These are phyloP conservation scores for Aspergillus ellipticus DNA, from an alignment of 495 filamentous ascomycete genomes.

Conservation along the genomic window DNA sequence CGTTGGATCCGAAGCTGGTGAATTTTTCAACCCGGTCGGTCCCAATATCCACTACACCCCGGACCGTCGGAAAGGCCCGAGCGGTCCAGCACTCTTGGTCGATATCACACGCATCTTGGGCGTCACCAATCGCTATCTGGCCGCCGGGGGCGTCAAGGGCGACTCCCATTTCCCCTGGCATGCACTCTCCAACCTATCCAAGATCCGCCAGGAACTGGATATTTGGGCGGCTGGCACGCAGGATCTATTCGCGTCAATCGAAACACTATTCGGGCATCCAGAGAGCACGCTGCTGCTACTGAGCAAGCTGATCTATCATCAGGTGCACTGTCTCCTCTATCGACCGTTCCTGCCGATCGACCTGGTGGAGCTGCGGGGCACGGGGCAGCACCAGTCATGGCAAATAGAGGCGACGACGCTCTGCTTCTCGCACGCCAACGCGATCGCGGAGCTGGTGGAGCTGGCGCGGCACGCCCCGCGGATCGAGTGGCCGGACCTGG, in stretches of 20 bases:
- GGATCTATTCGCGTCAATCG: conserved; percentile 71
- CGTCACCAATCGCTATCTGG: conserved; percentile 78
- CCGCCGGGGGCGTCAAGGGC: conserved; percentile 79
- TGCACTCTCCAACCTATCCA: conserved; percentile 74
- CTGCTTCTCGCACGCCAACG: conserved; percentile 83
- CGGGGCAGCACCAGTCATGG: conserved; percentile 84
- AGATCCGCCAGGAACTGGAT: conserved; percentile 80
- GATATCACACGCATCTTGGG: conserved; percentile 79
- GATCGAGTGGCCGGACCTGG: conserved; percentile 79
- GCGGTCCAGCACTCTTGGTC: conserved; percentile 69
- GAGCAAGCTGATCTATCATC: conserved; percentile 79
- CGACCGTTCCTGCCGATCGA: conserved; percentile 82
- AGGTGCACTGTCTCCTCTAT: conserved; percentile 81
- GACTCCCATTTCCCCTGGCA: conserved; percentile 91
- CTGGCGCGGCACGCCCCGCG: conserved; percentile 60
- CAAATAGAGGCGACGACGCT: conserved; percentile 84
- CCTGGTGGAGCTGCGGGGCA: conserved; percentile 69
- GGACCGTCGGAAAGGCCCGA: conserved; percentile 64
- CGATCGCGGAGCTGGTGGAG: conserved; percentile 78
- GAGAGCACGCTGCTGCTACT: conserved; percentile 75
- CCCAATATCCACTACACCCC: conserved; percentile 66
- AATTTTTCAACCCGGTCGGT: conserved; percentile 66
- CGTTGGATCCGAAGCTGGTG: conserved; percentile 55
- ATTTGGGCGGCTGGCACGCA: conserved; percentile 79
- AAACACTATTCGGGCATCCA: conserved; percentile 68